phyloP scores from a whole-genome alignment of 1,284 basidiomycete genomes.

The Trichosporon faecale region DNA sequence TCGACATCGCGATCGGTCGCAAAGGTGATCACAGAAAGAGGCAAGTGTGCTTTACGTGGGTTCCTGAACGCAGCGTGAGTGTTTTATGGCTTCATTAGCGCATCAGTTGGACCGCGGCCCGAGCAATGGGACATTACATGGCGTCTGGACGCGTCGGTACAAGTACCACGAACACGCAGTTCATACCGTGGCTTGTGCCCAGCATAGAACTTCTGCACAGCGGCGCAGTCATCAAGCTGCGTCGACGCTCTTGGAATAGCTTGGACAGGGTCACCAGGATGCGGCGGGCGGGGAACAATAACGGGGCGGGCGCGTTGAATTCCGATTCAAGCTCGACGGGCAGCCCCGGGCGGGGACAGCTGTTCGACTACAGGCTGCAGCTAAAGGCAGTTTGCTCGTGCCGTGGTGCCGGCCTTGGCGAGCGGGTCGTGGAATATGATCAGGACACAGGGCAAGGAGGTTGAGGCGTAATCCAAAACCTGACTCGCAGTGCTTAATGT shows the following conservation, averaged over 20 bases:
- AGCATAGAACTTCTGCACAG: background rate
- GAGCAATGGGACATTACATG: background rate
- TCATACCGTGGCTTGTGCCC: background rate
- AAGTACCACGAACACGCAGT: background rate
- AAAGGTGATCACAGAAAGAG: background rate
- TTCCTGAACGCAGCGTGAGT: background rate
- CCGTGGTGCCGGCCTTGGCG: constrained; percentile 1
- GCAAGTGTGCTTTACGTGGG: background rate
- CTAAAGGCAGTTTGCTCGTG: no score
- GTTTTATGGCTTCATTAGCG: background rate
- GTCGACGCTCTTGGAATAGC: background rate
- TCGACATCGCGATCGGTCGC: background rate
- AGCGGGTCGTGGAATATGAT: background rate
- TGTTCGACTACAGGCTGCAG: no score
- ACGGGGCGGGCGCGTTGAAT: background rate
- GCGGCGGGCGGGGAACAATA: constrained; percentile 56
- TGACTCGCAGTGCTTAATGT: background rate
- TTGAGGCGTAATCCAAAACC: background rate
- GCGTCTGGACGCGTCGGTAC: background rate
- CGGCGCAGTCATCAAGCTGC: background rate
- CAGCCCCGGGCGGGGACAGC: background rate
- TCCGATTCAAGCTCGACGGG: background rate
- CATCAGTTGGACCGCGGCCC: background rate
- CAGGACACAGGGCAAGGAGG: background rate
- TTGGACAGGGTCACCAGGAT: constrained; percentile 55